Base-by-base conservation (phyloP, 805 yeast genomes). In the Ascoidea asiatica region DNA sequence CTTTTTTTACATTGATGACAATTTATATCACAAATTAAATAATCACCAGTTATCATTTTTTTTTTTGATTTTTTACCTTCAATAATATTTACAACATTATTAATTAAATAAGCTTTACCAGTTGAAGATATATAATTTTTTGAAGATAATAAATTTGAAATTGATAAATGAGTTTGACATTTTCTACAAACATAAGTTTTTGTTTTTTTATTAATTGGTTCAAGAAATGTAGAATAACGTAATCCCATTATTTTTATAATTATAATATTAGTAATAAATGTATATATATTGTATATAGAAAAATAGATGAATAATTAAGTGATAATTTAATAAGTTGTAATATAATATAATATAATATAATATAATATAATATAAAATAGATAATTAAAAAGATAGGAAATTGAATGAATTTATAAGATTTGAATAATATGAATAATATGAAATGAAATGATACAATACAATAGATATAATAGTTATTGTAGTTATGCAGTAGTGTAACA, bases 11-110 rank as follows among this genome's bases (percentile, higher is more conserved):
- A 80, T 49, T 70, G 72, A 40, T 67, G 71, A 53, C 87, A 80
- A 36, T 53, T 53, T 23, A 78, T 66, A 51, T 77, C 80, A 47
- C 77, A 69, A 2, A 80, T 81, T 0, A 64, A 53, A 51, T 77
- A 80, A 20, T 55, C 55, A 1, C 86, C 87, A 1, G 85, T 78
- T 22, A 70, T 62, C 86, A 80, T 79, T 37, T 63, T 55, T 35
- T 74, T 60, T 15, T 59, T 60, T 46, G 64, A 71, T 2, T 58
- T 50, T 13, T 55, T 53, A 1, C 66, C 65, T 37, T 59, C 62
- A 5, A 59, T 56, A 8, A 42, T 21, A 19, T 45, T 45, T 4
- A 33, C 22, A 4, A 39, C 45, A 21, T 37, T 23, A 17, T 66
- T 61, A 49, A 79, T 73, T 38, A 79, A 58, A 49, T 65, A 69